Evolutionary conservation across 805 yeast species (phyloP), one percentile per base, ranked within the genome.

Genomic region (Cyberlindnera euphorbiae): DNA sequence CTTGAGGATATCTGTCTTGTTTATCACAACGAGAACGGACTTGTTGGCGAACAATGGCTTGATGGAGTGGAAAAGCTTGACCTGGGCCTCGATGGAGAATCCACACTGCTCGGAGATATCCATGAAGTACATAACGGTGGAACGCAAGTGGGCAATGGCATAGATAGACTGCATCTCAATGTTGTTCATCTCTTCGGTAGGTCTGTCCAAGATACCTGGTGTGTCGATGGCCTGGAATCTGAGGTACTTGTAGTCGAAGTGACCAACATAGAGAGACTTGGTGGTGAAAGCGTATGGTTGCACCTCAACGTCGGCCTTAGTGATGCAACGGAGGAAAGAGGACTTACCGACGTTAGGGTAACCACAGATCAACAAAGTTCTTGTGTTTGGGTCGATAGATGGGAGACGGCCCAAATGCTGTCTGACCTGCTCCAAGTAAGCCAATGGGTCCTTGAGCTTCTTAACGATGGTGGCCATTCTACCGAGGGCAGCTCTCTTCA

Each of bases 251-350:
- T 93, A 93, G 68, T 93, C 99, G 61, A 93, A 93, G 68, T 93
- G 99, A 50, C 99, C 99, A 41, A 93, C 99, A 55, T 87, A 93
- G 53, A 93, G 69, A 22, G 96, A 85, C 69, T 93, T 93, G 44
- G 99, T 93, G 50, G 99, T 93, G 79, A 93, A 93, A 23, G 98
- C 98, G 64, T 93, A 93, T 28, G 99, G 99, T 66, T 93, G 98
- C 44, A 93, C 98, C 59, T 93, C 99, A 41, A 93, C 99, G 55
- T 93, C 97, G 26, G 97, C 97, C 55, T 94, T 85, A 46, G 99
- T 93, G 65, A 93, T 85, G 62, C 93, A 78, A 58, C 79, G 75
- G 63, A 93, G 73, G 66, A 93, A 93, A 12, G 96, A 87, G 11
- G 98, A 93, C 66, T 93, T 93, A 67, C 99, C 99, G 44, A 93